Conservation (phyloP, 345 rosid species). For the Brassica carinata region DNA sequence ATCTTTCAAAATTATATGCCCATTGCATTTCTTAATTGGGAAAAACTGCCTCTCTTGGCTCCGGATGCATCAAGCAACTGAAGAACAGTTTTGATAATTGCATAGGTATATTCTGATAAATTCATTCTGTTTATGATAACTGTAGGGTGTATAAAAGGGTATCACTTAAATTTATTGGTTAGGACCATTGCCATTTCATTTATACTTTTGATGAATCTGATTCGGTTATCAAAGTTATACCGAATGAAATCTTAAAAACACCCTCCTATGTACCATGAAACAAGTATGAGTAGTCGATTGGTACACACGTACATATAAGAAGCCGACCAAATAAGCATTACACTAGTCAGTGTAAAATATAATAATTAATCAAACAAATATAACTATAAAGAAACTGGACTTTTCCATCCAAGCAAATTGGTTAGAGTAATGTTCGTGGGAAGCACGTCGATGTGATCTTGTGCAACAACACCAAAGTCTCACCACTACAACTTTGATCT, state of each 20-base stretch:
- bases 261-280: not conserved
- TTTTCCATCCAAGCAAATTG: slow-evolving; percentile 19
- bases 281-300: not conserved
- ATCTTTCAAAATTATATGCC: not conserved
- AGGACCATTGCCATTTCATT: not conserved
- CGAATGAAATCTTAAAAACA: not conserved
- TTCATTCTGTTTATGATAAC: not conserved
- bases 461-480: slow-evolving; percentile 29
- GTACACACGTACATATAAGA: slow-evolving; percentile 4
- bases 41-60: not conserved
- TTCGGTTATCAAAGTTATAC: not conserved
- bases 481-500: slow-evolving; percentile 39
- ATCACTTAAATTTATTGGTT: not conserved
- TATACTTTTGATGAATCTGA: not conserved
- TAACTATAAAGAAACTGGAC: not conserved
- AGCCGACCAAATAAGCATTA: slow-evolving; percentile 4
- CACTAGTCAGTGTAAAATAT: not conserved
- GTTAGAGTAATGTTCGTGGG: slow-evolving; percentile 34
- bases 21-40: not conserved
- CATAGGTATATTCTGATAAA: not conserved
- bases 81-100: not conserved
- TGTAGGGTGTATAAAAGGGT: not conserved
- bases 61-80: not conserved
- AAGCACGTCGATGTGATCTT: slow-evolving; percentile 35
- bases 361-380: not conserved